Base-by-base conservation (phyloP, 495 filamentous ascomycete genomes). In the Penicillium tannophilum region DNA sequence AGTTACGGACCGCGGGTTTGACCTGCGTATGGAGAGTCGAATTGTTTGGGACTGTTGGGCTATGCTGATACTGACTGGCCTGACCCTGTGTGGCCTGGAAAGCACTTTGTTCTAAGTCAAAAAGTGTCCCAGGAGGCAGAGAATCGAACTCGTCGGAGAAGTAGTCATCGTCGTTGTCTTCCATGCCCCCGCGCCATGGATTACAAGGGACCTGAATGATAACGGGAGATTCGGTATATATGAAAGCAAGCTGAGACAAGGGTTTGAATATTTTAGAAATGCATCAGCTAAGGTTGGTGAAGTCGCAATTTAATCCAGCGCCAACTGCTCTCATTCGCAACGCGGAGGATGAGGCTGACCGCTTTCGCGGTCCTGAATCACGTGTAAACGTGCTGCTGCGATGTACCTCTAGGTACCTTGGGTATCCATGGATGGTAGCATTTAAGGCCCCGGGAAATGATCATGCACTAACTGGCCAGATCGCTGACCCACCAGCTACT, bases 121-220 rank as follows among this genome's bases (percentile, higher is more conserved):
- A 68, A 50, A 84, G 72, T 14, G 80, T 76, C 59, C 81, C 72
- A 24, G 76, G 63, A 44, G 84, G 81, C 47, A 88, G 69, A 54
- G 74, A 76, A 63, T 86, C 85, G 60, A 86, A 76, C 62, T 88
- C 83, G 69, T 88, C 88, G 59, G 79, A 85, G 73, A 87, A 88
- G 67, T 78, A 80, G 53, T 87, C 86, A 69, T 88, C 85, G 63
- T 83, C 83, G 76, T 74, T 75, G 59, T 76, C 74, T 66, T 82
- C 83, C 83, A 86, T 86, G 69, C 78, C 79, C 75, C 67, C 67
- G 76, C 67, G 76, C 76, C 79, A 77, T 80, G 75, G 79, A 78
- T 70, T 59, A 41, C 65, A 42, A 54, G 39, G 44, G 46, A 24
- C 19, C 49, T 43, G 28, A 44, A 49, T 47, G 42, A 9, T 12